Base-by-base conservation (phyloP, 2,329 filamentous ascomycete species). In the Purpureocillium takamizusanense region DNA sequence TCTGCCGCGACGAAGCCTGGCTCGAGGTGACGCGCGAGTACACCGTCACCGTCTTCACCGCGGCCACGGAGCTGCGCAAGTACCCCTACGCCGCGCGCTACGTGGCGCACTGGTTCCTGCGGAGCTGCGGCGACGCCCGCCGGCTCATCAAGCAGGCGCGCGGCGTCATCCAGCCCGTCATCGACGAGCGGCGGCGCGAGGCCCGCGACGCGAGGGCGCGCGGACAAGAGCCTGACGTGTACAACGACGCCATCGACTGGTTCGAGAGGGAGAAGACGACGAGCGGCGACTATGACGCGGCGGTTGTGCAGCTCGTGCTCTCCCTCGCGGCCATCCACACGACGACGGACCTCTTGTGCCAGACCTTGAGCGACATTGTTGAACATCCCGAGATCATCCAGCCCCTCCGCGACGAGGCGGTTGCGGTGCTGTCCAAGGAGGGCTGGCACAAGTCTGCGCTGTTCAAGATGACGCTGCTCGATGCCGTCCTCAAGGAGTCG, bases 311-410 rank as follows among this genome's bases (percentile, higher is more conserved):
- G 25, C 33, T 54, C 1, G 12, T 14, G 2, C 50, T 58, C 15
- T 59, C 62, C 1, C 64, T 73, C 31, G 72, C 70, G 1, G 67
- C 70, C 4, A 74, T 76, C 25, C 72, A 77, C 51, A 76, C 73
- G 1, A 74, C 73, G 0, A 62, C 65, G 5, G 52, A 55, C 9
- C 25, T 53, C 7, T 28, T 53, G 1, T 34, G 39, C 6, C 42
- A 49, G 14, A 45, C 43, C 1, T 39, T 55, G 5, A 36, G 44
- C 2, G 42, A 46, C 3, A 48, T 75, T 18, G 71, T 69, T 0
- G 58, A 60, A 4, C 61, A 66, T 15, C 51, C 55, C 4, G 50
- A 56, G 0, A 60, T 56, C 15, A 34, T 69, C 8, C 52, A 58
- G 4, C 45, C 48, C 2, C 51, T 74, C 17, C 58, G 66, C 4